Evolutionary conservation across 78 protist genomes (phyloP).

Genomic region (Trichosphaerium sp.): DNA sequence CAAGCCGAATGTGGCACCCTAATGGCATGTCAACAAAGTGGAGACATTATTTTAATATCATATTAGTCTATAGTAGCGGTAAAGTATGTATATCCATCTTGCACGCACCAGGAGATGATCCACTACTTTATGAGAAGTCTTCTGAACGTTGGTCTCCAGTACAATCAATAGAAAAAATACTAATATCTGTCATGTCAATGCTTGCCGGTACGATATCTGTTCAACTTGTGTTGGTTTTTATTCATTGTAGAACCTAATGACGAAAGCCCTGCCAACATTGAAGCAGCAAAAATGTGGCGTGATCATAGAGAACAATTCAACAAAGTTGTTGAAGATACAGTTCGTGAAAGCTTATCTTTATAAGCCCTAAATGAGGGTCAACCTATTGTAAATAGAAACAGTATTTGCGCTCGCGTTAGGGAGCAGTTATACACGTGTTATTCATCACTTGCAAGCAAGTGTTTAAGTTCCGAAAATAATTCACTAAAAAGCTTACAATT

Average conservation of each 20-base stretch:
- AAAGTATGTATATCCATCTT: conserved; percentile 76
- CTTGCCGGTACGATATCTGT: conserved; percentile 3
- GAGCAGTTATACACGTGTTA: no score
- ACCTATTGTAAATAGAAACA: no score
- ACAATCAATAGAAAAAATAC: conserved; percentile 47
- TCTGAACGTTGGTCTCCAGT: conserved; percentile 66
- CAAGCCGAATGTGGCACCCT: conserved; percentile 38
- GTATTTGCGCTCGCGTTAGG: no score
- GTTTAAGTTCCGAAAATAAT: no score
- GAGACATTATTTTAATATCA: neutral
- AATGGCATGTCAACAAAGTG: neutral
- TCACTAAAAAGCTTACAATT: no score
- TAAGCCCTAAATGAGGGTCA: no score
- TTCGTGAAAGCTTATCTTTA: no score
- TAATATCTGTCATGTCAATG: conserved; percentile 61
- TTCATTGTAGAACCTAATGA: conserved; percentile 30
- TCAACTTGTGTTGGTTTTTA: neutral
- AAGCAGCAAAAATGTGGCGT: conserved; percentile 51
- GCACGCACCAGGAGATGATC: conserved; percentile 68
- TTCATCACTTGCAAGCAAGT: no score
- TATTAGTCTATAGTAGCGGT: conserved; percentile 56
- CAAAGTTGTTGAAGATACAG: conserved; percentile 11
- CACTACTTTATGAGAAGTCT: conserved; percentile 38
- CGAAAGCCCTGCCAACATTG: conserved; percentile 73
- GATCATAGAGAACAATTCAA: conserved; percentile 14